Percentiles rank a stretch among this genome's conserved stretches.
These are phyloP conservation scores for Elasticomyces elasticus DNA, from an alignment of 495 filamentous ascomycete species.

Conservation along the genomic window DNA sequence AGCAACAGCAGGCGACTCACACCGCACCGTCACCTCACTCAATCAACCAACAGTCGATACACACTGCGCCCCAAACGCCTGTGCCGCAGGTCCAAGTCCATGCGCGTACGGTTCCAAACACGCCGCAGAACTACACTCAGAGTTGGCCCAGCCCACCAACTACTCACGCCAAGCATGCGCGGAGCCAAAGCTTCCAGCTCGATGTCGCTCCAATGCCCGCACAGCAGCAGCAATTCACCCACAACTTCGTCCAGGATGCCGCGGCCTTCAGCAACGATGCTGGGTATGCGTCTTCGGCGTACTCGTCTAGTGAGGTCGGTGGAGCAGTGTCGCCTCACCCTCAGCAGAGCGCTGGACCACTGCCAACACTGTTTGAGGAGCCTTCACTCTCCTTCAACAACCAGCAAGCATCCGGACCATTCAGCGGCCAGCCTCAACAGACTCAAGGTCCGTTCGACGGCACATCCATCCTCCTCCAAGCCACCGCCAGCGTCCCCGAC, in stretches of 20 bases:
- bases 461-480: constrained; percentile 21
- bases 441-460: not conserved
- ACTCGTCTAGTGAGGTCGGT: constrained; percentile 16
- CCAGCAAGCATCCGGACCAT: not conserved
- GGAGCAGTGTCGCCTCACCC: constrained; percentile 11
- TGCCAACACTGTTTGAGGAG: constrained; percentile 24
- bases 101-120: constrained; percentile 14
- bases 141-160: constrained; percentile 15
- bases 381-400: not conserved
- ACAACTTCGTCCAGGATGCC: not conserved
- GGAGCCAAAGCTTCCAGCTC: constrained; percentile 28
- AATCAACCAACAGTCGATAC: too few relatives aligned
- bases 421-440: too few relatives aligned
- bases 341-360: constrained; percentile 4
- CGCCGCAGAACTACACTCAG: constrained; percentile 16
- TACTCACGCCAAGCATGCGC: constrained; percentile 15
- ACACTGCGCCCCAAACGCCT: constrained; percentile 6
- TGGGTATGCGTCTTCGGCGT: constrained; percentile 15
- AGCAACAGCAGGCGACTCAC: too few relatives aligned
- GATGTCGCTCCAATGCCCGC: constrained; percentile 40
- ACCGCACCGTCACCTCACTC: too few relatives aligned
- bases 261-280: constrained; percentile 1
- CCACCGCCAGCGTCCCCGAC: constrained; percentile 37
- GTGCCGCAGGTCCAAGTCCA: constrained; percentile 13
- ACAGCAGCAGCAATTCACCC: not conserved